phyloP scores from a whole-genome alignment of 192 early-diverging fungal genomes.

The Linnemannia zychae region DNA sequence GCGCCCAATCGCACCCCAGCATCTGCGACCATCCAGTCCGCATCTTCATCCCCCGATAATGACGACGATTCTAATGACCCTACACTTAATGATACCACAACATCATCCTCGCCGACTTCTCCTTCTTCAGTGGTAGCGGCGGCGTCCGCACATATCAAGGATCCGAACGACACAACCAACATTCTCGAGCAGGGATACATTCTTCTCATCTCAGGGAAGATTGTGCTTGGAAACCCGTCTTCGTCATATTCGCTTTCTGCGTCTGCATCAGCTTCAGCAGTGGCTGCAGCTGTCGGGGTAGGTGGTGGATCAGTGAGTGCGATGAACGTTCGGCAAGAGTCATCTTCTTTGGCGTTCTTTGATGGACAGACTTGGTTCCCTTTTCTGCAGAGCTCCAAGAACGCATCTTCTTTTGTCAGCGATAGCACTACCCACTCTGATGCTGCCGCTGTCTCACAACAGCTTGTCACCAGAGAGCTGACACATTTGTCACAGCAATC shows the following conservation, averaged over 20 bases:
- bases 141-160: background rate
- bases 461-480: background rate
- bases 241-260: background rate
- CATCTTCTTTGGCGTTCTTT: constrained; percentile 57
- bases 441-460: background rate
- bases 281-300: too few relatives aligned
- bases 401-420: background rate
- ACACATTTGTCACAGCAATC: background rate
- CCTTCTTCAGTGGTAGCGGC: background rate
- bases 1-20: constrained; percentile 11
- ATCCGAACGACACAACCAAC: constrained; percentile 27
- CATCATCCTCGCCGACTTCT: background rate
- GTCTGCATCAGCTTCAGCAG: background rate
- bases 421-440: background rate
- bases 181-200: constrained; percentile 52
- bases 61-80: constrained; percentile 5
- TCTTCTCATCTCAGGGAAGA: constrained; percentile 58
- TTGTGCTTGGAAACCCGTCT: constrained; percentile 49
- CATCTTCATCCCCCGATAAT: background rate
- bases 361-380: constrained; percentile 65
- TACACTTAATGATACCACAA: background rate
- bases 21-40: background rate
- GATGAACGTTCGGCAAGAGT: constrained; percentile 45
- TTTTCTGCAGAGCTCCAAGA: constrained; percentile 51
- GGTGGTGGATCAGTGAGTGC: background rate